Base-by-base conservation (phyloP, 1,284 basidiomycete species). In the Boletus sp. region DNA sequence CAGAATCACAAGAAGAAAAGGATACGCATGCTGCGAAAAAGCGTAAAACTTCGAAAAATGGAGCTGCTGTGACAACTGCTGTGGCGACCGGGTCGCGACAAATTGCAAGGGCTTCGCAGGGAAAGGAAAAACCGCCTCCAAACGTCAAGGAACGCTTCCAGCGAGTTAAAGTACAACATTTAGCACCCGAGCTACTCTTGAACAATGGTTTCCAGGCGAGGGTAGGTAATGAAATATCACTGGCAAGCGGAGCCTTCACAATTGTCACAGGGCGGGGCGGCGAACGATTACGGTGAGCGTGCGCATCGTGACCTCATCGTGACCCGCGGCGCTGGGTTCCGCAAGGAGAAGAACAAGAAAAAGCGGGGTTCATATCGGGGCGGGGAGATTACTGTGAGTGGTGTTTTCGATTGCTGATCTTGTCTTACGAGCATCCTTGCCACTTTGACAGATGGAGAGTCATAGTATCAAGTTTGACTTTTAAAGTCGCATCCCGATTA, bases 271-370 rank as follows among this genome's bases (percentile, higher is more conserved):
- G 57, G 59, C 18, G 86, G 82, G 3, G 76, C 80, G 4, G 65
- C 66, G 22, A 88, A 87, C 63, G 96, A 98, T 71, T 99, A 97
- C 70, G 96, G 96, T 35, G 89, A 88, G 20, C 84, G 82, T 56
- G 96, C 96, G 0, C 86, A 87, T 60, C 80, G 83, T 49, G 96
- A 98, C 75, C 78, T 99, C 59, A 91, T 97, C 64, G 91, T 96
- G 24, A 98, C 96, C 3, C 84, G 94, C 7, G 96, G 96, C 13
- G 91, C 91, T 50, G 92, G 93, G 9, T 99, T 99, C 80, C 85
- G 94, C 52, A 99, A 98, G 76, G 96, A 98, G 80, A 98, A 99
- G 79, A 98, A 98, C 79, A 99, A 99, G 85, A 98, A 98, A 80
- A 98, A 99, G 78, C 81, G 91, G 65, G 96, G 95, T 4, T 92